Evolutionary conservation across 1,139 yeast species (phyloP).

Genomic region (Yamadazyma diddensiae): DNA sequence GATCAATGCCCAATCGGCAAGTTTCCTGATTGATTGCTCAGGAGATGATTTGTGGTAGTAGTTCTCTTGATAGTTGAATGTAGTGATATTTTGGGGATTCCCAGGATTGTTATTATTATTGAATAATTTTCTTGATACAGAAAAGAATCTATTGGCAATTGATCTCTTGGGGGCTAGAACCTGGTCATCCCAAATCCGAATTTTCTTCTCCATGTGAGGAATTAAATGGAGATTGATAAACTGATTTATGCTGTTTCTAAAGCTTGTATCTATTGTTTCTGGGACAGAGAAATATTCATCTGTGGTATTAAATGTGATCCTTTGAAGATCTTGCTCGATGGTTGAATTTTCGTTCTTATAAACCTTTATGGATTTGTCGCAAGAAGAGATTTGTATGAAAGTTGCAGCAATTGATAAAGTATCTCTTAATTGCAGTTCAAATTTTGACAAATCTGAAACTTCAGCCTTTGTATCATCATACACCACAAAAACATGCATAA

Average conservation of each 20-base stretch:
- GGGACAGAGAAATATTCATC: constrained; percentile 26
- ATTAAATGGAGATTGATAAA: constrained; percentile 56
- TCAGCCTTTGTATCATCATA: constrained; percentile 24
- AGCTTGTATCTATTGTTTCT: constrained; percentile 32
- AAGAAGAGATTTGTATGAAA: constrained; percentile 22
- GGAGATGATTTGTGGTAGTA: constrained; percentile 60
- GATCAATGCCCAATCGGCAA: constrained; percentile 93
- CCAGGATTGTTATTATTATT: constrained; percentile 21
- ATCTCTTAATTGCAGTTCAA: constrained; percentile 30
- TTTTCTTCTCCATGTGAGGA: constrained; percentile 77
- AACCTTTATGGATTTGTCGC: constrained; percentile 7
- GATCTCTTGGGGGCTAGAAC: constrained; percentile 67
- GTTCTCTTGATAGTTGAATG: constrained; percentile 44
- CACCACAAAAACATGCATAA: constrained; percentile 46
- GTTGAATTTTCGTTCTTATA: constrained; percentile 38
- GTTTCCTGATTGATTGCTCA: constrained; percentile 73
- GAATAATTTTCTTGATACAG: constrained; percentile 61
- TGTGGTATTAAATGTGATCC: constrained; percentile 24
- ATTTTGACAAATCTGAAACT: constrained; percentile 23
- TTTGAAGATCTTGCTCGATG: constrained; percentile 53
- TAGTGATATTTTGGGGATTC: constrained; percentile 3
- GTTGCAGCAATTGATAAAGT: constrained; percentile 28
- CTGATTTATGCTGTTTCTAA: constrained; percentile 49
- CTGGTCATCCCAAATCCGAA: constrained; percentile 78
- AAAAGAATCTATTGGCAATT: constrained; percentile 69